Percentiles rank a stretch among this genome's conserved stretches.
phyloP scores from a whole-genome alignment of 495 filamentous ascomycete species.

The Tuber microsphaerosporum region DNA sequence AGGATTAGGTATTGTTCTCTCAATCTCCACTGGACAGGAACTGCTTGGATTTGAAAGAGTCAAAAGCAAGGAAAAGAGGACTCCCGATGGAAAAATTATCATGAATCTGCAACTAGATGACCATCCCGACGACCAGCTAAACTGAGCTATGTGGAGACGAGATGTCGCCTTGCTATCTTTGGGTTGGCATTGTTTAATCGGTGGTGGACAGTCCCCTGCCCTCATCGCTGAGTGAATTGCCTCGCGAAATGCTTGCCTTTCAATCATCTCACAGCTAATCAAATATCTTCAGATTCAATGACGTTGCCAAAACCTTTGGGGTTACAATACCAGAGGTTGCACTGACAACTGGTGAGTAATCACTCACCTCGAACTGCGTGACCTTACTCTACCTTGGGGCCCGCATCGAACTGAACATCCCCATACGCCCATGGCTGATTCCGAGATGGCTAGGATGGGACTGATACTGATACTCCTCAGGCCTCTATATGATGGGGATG shows the following conservation, averaged over 20 bases:
- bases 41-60: constrained; percentile 41
- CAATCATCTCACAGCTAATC: not conserved
- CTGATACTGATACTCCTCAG: constrained; percentile 41
- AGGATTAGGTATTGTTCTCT: constrained; percentile 61
- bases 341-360: constrained; percentile 58
- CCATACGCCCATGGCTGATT: not conserved
- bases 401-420: not conserved
- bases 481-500: constrained; percentile 90
- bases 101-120: constrained; percentile 90
- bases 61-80: constrained; percentile 60
- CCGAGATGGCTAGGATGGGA: not conserved
- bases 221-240: constrained; percentile 62
- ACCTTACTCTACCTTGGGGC: not conserved
- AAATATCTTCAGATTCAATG: constrained; percentile 51
- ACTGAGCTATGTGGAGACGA: constrained; percentile 80
- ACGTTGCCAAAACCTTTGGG: constrained; percentile 65
- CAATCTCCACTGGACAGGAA: constrained; percentile 61
- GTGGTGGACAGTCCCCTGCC: constrained; percentile 86
- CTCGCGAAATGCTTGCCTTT: not conserved
- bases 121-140: constrained; percentile 81
- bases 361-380: not conserved
- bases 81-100: constrained; percentile 74
- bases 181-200: constrained; percentile 85
- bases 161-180: constrained; percentile 75
- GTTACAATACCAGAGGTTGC: constrained; percentile 70